Conservation (phyloP, 2,329 filamentous ascomycete genomes). For the Fusarium haematococcum region DNA sequence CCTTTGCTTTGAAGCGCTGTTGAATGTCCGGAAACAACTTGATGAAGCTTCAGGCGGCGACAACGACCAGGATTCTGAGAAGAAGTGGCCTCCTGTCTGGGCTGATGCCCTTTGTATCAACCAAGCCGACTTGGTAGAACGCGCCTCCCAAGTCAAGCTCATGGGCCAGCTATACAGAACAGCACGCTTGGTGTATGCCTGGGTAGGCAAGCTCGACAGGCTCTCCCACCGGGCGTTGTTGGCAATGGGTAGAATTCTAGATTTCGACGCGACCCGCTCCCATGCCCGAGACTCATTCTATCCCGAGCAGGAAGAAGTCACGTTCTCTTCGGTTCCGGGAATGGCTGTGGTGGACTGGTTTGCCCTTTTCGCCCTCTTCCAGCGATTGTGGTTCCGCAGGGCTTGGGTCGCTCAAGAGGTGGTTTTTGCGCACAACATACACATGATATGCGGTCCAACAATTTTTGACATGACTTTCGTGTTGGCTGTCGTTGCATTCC, state of each 20-base stretch:
- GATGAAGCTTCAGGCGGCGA: not conserved
- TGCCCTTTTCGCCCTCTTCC: slow-evolving; percentile 5
- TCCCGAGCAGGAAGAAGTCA: not conserved
- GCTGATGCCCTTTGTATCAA: slow-evolving; percentile 9
- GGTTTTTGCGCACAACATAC: not conserved
- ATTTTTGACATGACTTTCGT: not conserved
- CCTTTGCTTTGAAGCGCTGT: not conserved
- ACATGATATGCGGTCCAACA: not conserved
- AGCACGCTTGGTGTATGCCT: not conserved
- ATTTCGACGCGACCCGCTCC: not conserved
- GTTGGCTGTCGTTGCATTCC: not conserved
- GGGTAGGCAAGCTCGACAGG: not conserved
- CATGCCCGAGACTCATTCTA: not conserved
- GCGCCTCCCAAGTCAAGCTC: not conserved
- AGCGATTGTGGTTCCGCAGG: slow-evolving; percentile 6
- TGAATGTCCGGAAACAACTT: not conserved
- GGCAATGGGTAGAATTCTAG: not conserved
- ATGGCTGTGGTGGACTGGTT: slow-evolving; percentile 1
- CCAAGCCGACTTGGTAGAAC: not conserved
- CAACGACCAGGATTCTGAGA: not conserved
- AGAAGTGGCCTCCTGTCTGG: not conserved
- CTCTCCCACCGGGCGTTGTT: not conserved
- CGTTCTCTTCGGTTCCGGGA: not conserved
- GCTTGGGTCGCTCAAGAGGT: slow-evolving; percentile 13
- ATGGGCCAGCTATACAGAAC: not conserved